Base-by-base conservation (phyloP, 352 stramenopile genomes). In the Globisporangium apiculatum region DNA sequence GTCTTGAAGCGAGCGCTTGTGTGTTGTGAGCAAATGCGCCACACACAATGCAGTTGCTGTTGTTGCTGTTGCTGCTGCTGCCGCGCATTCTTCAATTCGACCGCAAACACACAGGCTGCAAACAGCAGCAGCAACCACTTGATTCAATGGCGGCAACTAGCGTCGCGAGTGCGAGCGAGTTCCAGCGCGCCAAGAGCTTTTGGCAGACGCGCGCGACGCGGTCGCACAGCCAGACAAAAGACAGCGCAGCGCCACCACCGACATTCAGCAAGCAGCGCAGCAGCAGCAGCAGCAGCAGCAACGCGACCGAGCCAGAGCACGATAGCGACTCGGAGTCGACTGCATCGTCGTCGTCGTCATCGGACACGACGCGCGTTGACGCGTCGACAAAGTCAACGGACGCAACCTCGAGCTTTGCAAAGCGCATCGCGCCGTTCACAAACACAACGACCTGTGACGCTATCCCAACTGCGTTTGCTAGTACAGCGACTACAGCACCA, bases 121-220 rank as follows among this genome's bases (percentile, higher is more conserved):
- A 9, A 57, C 10, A 49, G 24, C 14, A 49, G 55, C 48, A n/a
- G 18, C 40, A 42, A 54, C n/a, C 48, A 31, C 40, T 35, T 31
- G 24, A 31, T 31, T 31, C 24, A 31, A 31, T 31, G 24, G 24
- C 3, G 24, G 24, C 24, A 31, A 31, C 24, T 31, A 31, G 24
- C 24, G 24, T 31, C 51, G 40, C 45, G 51, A 57, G 51, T 45
- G 45, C n/a, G 18, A 68, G 36, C 55, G 70, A 79, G 61, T 80
- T 83, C 50, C 61, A 68, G 48, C 71, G 73, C 58, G 76, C 83
- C 46, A 85, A 86, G 55, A 87, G 53, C 47, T 69, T 91, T 31
- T 91, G 81, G 81, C 75, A 84, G 54, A 81, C 73, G 52, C 81
- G 78, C n/a, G 58, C 71, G 17, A 60, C 67, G 43, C 68, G 73